Conservation (phyloP, 495 filamentous ascomycete genomes). For the Podospora tetraspora region DNA sequence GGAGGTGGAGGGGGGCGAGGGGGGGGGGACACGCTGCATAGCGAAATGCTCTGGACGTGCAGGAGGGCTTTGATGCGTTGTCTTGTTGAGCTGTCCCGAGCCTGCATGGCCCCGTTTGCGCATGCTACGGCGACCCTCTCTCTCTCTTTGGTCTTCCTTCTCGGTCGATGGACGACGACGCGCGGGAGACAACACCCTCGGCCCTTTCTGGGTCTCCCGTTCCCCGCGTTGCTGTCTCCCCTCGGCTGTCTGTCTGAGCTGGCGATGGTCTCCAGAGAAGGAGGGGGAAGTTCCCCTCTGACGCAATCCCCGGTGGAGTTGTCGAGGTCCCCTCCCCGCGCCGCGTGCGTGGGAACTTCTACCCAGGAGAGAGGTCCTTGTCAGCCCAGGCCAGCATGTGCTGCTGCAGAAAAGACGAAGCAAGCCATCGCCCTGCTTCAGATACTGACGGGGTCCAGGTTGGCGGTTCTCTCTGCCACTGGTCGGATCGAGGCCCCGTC, state of each 20-base stretch:
- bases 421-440: conserved; percentile 15
- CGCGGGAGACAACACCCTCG: background rate
- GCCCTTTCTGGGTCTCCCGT: background rate
- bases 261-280: background rate
- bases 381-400: conserved; percentile 11
- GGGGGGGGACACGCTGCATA: conserved; percentile 16
- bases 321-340: background rate
- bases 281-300: conserved; percentile 8
- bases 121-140: conserved; percentile 8
- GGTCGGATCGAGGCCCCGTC: conserved; percentile 19
- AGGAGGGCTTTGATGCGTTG: conserved; percentile 34
- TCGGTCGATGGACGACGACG: background rate
- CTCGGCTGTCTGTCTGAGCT: background rate
- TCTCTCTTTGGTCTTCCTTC: background rate
- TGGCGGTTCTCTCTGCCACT: conserved; percentile 20
- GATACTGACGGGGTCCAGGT: conserved; percentile 23
- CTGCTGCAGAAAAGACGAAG: conserved; percentile 16
- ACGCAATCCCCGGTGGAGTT: conserved; percentile 22
- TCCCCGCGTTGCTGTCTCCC: background rate
- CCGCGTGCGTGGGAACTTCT: conserved; percentile 7
- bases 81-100: conserved; percentile 22
- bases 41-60: conserved; percentile 21
- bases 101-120: conserved; percentile 23
- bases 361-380: conserved; percentile 1
- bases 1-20: conserved; percentile 11